Base-by-base conservation (phyloP, 331 rosid genomes). In the Pyracantha coccinea region DNA sequence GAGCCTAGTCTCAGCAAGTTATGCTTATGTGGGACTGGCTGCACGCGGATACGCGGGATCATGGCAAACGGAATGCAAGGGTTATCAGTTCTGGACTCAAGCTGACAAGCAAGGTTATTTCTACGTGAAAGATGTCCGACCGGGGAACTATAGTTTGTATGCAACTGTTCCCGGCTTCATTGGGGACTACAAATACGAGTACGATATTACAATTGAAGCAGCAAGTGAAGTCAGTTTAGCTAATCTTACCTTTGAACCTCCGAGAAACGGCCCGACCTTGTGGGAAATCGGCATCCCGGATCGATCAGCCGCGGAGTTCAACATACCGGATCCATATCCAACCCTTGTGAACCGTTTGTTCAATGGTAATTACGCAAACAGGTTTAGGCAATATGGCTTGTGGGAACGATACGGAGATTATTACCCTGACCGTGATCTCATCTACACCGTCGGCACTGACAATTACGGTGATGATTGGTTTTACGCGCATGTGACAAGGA, bases 261-360 rank as follows among this genome's bases (percentile, higher is more conserved):
- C 98, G 62, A 91, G 98, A 78, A 84, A 78, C 72, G 98, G 98
- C 5, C 87, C 94, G 1, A 87, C 94, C 12, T 41, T 93, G 1
- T 93, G 97, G 98, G 97, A 91, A 77, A 93, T 93, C n/a, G 98
- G 98, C 50, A 8, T 81, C 62, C 96, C 98, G 3, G 98, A 93
- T 77, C 93, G 98, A 19, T 47, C 87, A 17, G 96, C 98, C 0
- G 84, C 77, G 0, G 96, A 93, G 63, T 91, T 89, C 57, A 76
- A 15, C 33, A 20, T 89, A 25, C 96, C 98, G 15, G 84, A 83
- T 8, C 84, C 96, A 0, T 16, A 82, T 27, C 86, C 98, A 0
- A 72, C 29, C 0, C 85, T 85, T 31, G 10, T 32, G 38, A 91
- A 91, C 74, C 71, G 2, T 2, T 61, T 93, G 45, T 91, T 72